Evolutionary conservation across 1,284 basidiomycete genomes (phyloP).

Genomic region (Veloporphyrellus conicus): DNA sequence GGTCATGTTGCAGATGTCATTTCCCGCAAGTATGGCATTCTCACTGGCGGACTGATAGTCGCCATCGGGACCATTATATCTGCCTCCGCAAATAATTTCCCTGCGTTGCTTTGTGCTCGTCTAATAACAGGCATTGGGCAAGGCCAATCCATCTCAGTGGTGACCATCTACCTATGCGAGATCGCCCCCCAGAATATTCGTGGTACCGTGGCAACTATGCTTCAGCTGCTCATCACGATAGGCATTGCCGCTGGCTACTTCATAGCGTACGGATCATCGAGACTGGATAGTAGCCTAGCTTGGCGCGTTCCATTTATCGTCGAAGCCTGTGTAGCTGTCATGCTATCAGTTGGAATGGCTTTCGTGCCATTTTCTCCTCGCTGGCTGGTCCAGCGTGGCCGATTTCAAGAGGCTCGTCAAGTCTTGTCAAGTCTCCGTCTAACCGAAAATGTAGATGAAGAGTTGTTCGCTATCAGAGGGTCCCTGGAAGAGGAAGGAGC

Average conservation of each 20-base stretch:
- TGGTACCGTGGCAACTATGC: slow-evolving; percentile 41
- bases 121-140: slow-evolving; percentile 47
- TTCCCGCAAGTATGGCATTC: slow-evolving; percentile 46
- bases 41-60: slow-evolving; percentile 41
- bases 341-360: slow-evolving; percentile 43
- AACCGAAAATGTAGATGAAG: slow-evolving; percentile 18
- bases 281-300: slow-evolving; percentile 37
- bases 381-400: slow-evolving; percentile 46
- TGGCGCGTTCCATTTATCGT: slow-evolving; percentile 49
- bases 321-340: slow-evolving; percentile 38
- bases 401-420: slow-evolving; percentile 39
- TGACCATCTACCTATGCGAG: slow-evolving; percentile 46
- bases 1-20: slow-evolving; percentile 47
- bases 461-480: slow-evolving; percentile 19
- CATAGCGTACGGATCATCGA: slow-evolving; percentile 45
- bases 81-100: slow-evolving; percentile 31
- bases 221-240: slow-evolving; percentile 45
- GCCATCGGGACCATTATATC: slow-evolving; percentile 38
- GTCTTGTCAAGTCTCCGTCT: slow-evolving; percentile 21
- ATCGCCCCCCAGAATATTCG: slow-evolving; percentile 42
- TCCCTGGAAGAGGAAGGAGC: slow-evolving; percentile 25
- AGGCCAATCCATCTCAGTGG: slow-evolving; percentile 45
- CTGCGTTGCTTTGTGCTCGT: slow-evolving; percentile 44
- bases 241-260: slow-evolving; percentile 50
- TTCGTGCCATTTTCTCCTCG: slow-evolving; percentile 53